Base-by-base conservation (phyloP, 768 basidiomycete species). In the Suillus americanus region DNA sequence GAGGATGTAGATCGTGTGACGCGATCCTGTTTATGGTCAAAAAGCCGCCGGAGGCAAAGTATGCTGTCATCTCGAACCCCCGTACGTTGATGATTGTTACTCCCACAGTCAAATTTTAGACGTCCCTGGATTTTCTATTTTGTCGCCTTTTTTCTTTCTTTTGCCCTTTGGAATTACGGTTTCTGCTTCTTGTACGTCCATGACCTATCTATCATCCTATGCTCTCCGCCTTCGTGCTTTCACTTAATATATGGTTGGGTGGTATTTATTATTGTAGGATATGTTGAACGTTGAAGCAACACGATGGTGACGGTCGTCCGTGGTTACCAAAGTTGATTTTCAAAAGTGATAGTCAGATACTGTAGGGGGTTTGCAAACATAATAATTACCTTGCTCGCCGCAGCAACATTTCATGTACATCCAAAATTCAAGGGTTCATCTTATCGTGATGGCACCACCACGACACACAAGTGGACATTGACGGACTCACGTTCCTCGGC, bases 1-100 rank as follows among this genome's bases (percentile, higher is more conserved):
- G 69, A 33, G 53, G 53, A 66, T 66, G 37, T 23, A 65, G 51
- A 56, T 65, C 35, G 50, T 60, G 53, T 65, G 65, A 60, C 56
- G 56, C 25, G 74, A 75, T 73, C 74, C 38, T 63, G 35, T 75
- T 77, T 67, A 60, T 73, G 74, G 74, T 74, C 67, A 75, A 75
- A 75, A 64, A 74, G 54, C 50, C 62, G 54, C 65, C 67, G 69
- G 64, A 53, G 3, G 65, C 63, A 64, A 71, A 64, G n/a, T 71
- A 35, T 71, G 20, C 18, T 46, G 66, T 68, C 65, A 66, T 67
- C 45, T 45, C 70, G 65, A 65, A 66, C 64, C 61, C 56, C 50
- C 25, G 3, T 25, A 37, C 16, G 37, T 57, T 9, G 16, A 38
- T 23, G 35, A 25, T n/a, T 14, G 14, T 10, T 40, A 40, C 25